Percentiles rank a stretch among this genome's conserved stretches.
Conservation (phyloP, 371 early-diverging fungal species). For the Zopfochytrium polystomum region DNA sequence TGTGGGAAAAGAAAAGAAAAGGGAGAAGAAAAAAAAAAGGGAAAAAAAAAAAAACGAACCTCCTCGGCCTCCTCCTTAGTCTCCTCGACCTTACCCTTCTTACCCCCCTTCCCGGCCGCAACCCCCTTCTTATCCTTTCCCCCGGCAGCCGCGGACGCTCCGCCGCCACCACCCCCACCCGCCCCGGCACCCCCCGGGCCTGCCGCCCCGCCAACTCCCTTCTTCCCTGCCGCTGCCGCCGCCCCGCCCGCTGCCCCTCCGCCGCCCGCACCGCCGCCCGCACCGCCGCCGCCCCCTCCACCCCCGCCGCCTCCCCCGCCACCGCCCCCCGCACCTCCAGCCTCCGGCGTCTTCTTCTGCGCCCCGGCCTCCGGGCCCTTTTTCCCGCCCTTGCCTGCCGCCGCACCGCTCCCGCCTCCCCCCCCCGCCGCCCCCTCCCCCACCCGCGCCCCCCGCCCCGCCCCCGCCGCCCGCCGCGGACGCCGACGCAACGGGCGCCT, state of each 20-base stretch:
- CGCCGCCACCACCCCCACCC: slow-evolving; percentile 17
- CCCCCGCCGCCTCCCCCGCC: too few species aligned
- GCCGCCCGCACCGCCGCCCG: too few species aligned
- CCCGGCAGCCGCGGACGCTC: slow-evolving; percentile 18
- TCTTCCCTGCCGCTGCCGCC: slow-evolving; percentile 22
- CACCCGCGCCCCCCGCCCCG: slow-evolving; percentile 3
- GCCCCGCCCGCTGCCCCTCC: too few species aligned
- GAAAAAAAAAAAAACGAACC: slow-evolving; percentile 23
- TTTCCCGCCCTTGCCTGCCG: slow-evolving; percentile 4
- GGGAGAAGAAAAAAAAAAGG: too few species aligned
- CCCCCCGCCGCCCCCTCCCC: slow-evolving; percentile 1
- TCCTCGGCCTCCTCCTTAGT: slow-evolving; percentile 48
- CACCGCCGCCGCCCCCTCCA: too few species aligned
- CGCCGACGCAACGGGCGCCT: slow-evolving; percentile 15
- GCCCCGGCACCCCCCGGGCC: slow-evolving; percentile 16
- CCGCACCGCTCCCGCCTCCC: slow-evolving; percentile 11
- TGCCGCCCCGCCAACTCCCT: slow-evolving; percentile 27
- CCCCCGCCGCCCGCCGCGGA: slow-evolving; percentile 12
- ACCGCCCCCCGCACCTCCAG: too few species aligned
- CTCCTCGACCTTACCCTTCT: slow-evolving; percentile 48
- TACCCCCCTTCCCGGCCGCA: too few species aligned
- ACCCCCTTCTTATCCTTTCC: slow-evolving; percentile 20
- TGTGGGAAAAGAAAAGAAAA: too few species aligned
- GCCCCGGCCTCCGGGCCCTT: slow-evolving; percentile 6
- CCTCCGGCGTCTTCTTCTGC: slow-evolving; percentile 32